Conservation (phyloP, 805 yeast species). For the Candida morakotiae region DNA sequence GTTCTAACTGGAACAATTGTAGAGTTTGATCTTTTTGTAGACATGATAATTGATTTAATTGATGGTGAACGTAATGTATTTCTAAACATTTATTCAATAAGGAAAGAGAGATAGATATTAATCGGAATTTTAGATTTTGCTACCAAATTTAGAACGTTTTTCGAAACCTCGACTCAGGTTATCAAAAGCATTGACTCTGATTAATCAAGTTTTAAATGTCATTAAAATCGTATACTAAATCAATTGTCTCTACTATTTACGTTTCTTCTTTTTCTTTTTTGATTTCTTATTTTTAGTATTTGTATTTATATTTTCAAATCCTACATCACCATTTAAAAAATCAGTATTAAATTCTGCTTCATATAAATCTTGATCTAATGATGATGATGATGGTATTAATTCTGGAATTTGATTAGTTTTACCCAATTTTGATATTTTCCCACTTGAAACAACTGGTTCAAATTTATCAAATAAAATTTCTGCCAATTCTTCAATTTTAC, state of each 20-base stretch:
- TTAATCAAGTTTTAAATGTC: too few species aligned
- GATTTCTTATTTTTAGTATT: neutral
- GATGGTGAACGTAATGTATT: constrained; percentile 16
- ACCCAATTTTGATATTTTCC: neutral
- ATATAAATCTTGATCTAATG: neutral
- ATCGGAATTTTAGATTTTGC: neutral
- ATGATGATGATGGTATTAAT: neutral
- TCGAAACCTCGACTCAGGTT: too few species aligned
- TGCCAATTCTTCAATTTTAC: constrained; percentile 27
- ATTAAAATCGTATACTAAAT: constrained; percentile 1
- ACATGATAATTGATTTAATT: constrained; percentile 17
- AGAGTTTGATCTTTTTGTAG: constrained; percentile 23
- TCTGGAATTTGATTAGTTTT: neutral
- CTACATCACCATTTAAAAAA: constrained; percentile 24
- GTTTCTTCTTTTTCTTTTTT: constrained; percentile 5
- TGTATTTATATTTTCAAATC: constrained; percentile 17
- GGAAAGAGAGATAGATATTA: neutral
- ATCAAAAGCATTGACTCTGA: too few species aligned
- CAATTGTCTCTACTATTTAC: neutral
- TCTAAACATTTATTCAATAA: constrained; percentile 13
- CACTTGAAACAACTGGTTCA: constrained; percentile 13
- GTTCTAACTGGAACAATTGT: constrained; percentile 44
- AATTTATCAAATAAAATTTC: constrained; percentile 22
- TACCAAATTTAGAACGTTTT: too few species aligned
- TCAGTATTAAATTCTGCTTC: constrained; percentile 29